A percentile compares a stretch with the other conserved stretches of the same genome.
Conservation (phyloP, 306 rosid genomes). For the Mimosa bimucronata region DNA sequence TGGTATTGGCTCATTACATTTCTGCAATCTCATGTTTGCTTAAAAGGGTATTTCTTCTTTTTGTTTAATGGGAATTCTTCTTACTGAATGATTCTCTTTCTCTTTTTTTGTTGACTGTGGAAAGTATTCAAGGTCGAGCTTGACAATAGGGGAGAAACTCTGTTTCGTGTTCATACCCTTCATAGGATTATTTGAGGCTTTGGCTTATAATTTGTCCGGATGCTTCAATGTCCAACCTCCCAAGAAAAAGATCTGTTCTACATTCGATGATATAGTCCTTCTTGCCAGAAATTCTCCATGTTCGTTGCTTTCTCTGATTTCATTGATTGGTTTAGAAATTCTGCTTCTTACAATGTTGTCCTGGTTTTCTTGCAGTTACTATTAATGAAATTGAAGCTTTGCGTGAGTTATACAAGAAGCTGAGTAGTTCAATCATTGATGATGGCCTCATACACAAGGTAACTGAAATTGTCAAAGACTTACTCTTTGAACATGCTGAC, state of each 20-base stretch:
- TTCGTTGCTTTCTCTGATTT: constrained; percentile 31
- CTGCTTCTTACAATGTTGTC: background rate
- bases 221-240: constrained; percentile 47
- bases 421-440: constrained; percentile 64
- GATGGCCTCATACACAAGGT: constrained; percentile 84
- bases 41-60: background rate
- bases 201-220: constrained; percentile 44
- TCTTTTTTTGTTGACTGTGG: background rate
- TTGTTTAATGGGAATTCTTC: background rate
- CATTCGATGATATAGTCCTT: constrained; percentile 49
- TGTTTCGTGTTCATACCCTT: constrained; percentile 54
- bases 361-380: constrained; percentile 45
- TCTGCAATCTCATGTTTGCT: background rate
- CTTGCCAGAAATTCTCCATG: constrained; percentile 65
- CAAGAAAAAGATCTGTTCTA: constrained; percentile 13
- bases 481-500: background rate
- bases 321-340: background rate
- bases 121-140: constrained; percentile 47
- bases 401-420: constrained; percentile 65
- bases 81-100: background rate
- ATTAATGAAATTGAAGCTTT: constrained; percentile 80
- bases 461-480: constrained; percentile 8
- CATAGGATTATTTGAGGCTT: constrained; percentile 46
- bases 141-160: constrained; percentile 46
- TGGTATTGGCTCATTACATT: constrained; percentile 33